Evolutionary conservation across 208 protist genomes (phyloP).

Genomic region (Herpetomonas tarakana): DNA sequence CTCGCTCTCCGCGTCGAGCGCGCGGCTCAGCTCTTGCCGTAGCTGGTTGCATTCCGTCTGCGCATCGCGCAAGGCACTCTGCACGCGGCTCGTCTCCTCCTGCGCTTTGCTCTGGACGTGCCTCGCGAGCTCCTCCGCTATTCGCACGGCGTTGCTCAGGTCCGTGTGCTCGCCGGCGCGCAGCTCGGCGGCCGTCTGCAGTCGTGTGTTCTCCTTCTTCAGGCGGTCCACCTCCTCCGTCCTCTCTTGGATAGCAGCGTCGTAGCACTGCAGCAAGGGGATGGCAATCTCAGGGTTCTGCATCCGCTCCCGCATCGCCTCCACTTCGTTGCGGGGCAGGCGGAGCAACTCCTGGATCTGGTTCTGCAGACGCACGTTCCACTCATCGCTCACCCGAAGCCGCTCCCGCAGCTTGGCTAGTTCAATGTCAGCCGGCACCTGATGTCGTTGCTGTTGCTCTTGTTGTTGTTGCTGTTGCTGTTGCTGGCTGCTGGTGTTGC

Average conservation of each 20-base stretch:
- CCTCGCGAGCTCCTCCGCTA: conserved; percentile 55
- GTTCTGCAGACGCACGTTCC: conserved; percentile 69
- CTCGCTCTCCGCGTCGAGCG: conserved; percentile 25
- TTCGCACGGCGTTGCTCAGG: conserved; percentile 32
- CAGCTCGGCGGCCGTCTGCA: conserved; percentile 22
- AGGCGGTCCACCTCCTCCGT: conserved; percentile 44
- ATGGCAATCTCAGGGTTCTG: conserved; percentile 79
- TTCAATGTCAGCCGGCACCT: conserved; percentile 28
- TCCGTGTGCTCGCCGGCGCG: conserved; percentile 31
- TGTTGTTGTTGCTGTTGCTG: background rate
- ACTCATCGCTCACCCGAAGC: conserved; percentile 70
- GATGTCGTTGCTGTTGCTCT: background rate
- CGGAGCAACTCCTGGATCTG: conserved; percentile 74
- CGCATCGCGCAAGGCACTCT: conserved; percentile 19
- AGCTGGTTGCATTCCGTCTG: conserved; percentile 28
- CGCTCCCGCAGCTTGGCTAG: conserved; percentile 53
- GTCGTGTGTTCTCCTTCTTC: conserved; percentile 18
- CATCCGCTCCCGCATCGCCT: conserved; percentile 63
- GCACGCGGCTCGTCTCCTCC: conserved; percentile 25
- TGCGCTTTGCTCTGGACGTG: conserved; percentile 31
- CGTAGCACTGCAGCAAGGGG: conserved; percentile 84
- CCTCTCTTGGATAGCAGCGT: conserved; percentile 76
- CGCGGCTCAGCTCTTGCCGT: conserved; percentile 34
- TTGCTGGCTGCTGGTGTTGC: too few species aligned
- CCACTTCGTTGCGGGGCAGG: conserved; percentile 58